phyloP scores from a whole-genome alignment of 495 filamentous ascomycete genomes.

The Tuber umbilicatum region DNA sequence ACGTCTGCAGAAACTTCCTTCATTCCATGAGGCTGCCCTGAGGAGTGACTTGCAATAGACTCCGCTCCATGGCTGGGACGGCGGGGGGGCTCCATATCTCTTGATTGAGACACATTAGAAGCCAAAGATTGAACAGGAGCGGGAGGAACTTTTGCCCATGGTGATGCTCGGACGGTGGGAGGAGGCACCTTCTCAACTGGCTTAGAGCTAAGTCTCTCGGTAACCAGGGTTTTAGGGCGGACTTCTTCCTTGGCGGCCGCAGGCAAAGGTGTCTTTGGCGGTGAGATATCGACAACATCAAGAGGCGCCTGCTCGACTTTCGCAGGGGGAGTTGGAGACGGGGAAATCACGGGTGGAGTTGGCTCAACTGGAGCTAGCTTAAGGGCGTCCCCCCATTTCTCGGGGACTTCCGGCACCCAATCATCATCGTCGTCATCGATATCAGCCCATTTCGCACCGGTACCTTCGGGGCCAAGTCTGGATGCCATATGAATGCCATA shows the following conservation, averaged over 20 bases:
- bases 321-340: conserved; percentile 20
- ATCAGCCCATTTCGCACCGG: conserved; percentile 91
- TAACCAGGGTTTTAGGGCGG: conserved; percentile 37
- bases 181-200: conserved; percentile 15
- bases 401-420: conserved; percentile 92
- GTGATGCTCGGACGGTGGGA: conserved; percentile 26
- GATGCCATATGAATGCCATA: conserved; percentile 95
- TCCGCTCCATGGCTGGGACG: conserved; percentile 26
- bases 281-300: conserved; percentile 36
- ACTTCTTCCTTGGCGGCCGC: conserved; percentile 22
- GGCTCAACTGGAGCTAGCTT: conserved; percentile 58
- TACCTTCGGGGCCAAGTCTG: conserved; percentile 68
- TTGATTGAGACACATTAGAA: conserved; percentile 3
- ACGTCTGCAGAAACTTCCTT: conserved; percentile 92
- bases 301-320: conserved; percentile 21
- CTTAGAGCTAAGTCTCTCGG: conserved; percentile 34
- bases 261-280: conserved; percentile 23
- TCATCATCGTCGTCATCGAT: conserved; percentile 98
- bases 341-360: conserved; percentile 35
- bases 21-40: conserved; percentile 48
- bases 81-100: conserved; percentile 15
- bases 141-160: conserved; percentile 38
- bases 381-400: conserved; percentile 87
- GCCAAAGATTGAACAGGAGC: background rate
- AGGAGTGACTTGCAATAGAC: conserved; percentile 46